These are phyloP conservation scores for Pichia deserticola DNA, from an alignment of 805 yeast species.

Conservation along the genomic window DNA sequence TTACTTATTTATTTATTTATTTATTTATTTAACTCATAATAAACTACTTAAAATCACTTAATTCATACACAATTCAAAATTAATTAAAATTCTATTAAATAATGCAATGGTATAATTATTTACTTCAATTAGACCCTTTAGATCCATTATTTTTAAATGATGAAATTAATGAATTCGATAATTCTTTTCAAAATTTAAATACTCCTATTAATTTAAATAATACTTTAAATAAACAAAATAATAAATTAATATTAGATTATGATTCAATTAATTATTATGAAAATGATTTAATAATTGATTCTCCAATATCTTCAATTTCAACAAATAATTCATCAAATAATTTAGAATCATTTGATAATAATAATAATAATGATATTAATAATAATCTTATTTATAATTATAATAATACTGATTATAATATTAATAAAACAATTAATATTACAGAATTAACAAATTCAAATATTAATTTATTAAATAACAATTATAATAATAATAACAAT, in stretches of 20 bases:
- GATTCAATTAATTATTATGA: background rate
- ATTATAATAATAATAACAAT: background rate
- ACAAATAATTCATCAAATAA: background rate
- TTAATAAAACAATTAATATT: background rate
- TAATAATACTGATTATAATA: background rate
- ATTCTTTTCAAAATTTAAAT: background rate
- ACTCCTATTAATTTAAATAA: no score
- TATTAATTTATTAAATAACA: background rate
- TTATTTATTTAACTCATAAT: no score
- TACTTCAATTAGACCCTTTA: background rate
- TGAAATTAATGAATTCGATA: background rate
- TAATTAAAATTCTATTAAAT: background rate
- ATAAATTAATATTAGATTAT: no score
- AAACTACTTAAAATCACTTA: no score
- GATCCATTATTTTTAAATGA: conserved; percentile 2
- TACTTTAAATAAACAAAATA: no score
- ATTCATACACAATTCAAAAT: no score
- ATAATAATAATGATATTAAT: no score
- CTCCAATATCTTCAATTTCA: background rate
- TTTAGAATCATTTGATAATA: no score
- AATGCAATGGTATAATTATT: conserved; percentile 3
- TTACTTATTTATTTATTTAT: no score
- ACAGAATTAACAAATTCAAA: background rate
- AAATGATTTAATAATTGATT: no score
- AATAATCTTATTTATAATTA: no score